Evolutionary conservation across 352 stramenopile species (phyloP), one percentile per base, ranked within the genome.

Genomic region (Phytophthora sojae): DNA sequence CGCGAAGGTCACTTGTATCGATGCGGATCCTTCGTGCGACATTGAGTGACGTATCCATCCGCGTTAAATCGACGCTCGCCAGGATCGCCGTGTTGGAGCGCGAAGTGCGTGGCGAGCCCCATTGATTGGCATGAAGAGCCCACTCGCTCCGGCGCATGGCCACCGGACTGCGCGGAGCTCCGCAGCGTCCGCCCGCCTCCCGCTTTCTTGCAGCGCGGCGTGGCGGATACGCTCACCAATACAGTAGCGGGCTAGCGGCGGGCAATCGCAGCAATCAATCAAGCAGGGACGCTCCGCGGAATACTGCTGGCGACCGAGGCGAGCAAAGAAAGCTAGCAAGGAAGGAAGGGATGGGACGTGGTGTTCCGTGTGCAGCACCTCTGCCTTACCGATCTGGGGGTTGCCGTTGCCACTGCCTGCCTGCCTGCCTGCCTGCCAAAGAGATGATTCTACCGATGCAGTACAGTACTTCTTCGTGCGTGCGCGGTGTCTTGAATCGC

Each of bases 21-120:
- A 71, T 56, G 57, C 64, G 64, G 56, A n/a, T n/a, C 25, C 17
- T 64, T 61, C 52, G 57, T 25, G 30, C 56, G 54, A 69, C 61
- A 69, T 42, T 26, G n/a, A 21, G 42, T 71, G 64, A 71, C 64
- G 64, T 65, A 9, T 35, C 56, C 7, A 37, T 47, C 26, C 21
- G 14, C 7, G 50, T 25, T 57, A 56, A 49, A 68, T 68, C 52
- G 61, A 68, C 62, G 61, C 42, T 8, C 32, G 30, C 30, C 32
- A 12, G 32, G 8, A 39, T 39, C 29, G 30, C 53, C 53, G 30
- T 29, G 32, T 49, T 7, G 14, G 53, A 5, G 15, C n/a, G 26
- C 53, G 15, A 29, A 19, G 53, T 47, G 23, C 45, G 45, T 52
- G 45, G 45, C 45, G 45, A 52, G 45, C 45, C 5, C 8, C 17